Evolutionary conservation across 306 rosid genomes (phyloP), one percentile per base, ranked within the genome.

Genomic region (Fragaria nilgerrensis): DNA sequence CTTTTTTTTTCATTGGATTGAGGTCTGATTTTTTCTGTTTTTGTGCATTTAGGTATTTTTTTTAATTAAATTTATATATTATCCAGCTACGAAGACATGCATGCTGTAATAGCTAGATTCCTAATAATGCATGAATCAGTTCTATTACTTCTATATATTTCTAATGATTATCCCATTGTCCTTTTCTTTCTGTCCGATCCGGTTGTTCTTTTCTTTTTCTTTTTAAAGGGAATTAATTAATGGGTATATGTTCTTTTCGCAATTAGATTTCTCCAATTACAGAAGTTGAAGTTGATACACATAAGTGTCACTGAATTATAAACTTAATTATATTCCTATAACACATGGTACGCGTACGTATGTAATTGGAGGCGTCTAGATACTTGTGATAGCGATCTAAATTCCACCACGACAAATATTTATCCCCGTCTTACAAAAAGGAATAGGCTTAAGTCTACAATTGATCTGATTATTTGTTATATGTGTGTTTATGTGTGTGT

Each of bases 91-190:
- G 2, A 23, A 32, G 16, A 22, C 12, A 7, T 17, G 69, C 44
- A 64, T 15, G 25, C 23, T 64, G 45, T 64, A 34, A 34, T 34
- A 64, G n/a, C 36, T 34, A 32, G 0, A 20, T 34, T 34, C 22
- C 20, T 34, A 8, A 64, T 34, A 8, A 64, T 64, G 45, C 69
- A 64, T 64, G 69, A 64, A 64, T 34, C 45, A 63, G 68, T 63
- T 64, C 25, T 37, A 37, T 37, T 37, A 37, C 7, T 37, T 37
- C 7, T 64, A 3, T 36, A 64, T 64, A 36, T 7, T 34, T 65
- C 47, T 34, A 17, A 36, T 36, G 25, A 36, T 59, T 7, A 64
- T 27, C n/a, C 6, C 8, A 6, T 64, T 64, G 45, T 65, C 47
- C 12, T 65, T 65, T 17, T 65, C 47, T 16, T 32, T 64, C 5